These are phyloP conservation scores for Primulina tabacum DNA, from an alignment of 257 asterid species.

Conservation along the genomic window DNA sequence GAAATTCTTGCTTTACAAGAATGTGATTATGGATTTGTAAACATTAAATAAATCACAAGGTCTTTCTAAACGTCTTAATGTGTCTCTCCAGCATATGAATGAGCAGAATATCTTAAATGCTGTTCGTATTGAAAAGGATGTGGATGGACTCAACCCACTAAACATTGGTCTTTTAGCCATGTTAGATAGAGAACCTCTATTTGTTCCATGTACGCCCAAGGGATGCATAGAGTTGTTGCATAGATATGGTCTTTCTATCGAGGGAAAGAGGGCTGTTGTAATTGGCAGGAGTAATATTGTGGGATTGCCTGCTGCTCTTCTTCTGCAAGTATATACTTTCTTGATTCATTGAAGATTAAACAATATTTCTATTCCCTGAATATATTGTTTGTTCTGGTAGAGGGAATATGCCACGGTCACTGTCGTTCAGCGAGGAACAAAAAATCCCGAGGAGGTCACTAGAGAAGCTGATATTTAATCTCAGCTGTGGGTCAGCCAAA, in stretches of 20 bases:
- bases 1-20: background rate
- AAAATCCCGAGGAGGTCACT: constrained; percentile 67
- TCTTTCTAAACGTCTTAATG: constrained; percentile 18
- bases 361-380: background rate
- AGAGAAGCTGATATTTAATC: constrained; percentile 84
- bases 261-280: constrained; percentile 87
- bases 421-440: constrained; percentile 81
- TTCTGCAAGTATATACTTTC: constrained; percentile 60
- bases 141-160: constrained; percentile 90
- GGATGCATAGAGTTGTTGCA: constrained; percentile 90
- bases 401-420: constrained; percentile 92
- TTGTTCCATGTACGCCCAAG: constrained; percentile 94
- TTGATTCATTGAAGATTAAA: background rate
- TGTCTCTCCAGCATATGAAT: constrained; percentile 62
- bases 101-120: constrained; percentile 78
- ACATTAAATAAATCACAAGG: background rate
- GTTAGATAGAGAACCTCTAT: constrained; percentile 87
- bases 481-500: constrained; percentile 82
- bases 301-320: constrained; percentile 87
- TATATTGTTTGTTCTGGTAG: constrained; percentile 32
- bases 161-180: constrained; percentile 87
- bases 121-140: constrained; percentile 86
- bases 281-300: constrained; percentile 94
- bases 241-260: constrained; percentile 63
- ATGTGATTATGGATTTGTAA: background rate